Evolutionary conservation across 805 yeast genomes (phyloP).

Genomic region (Ascoidea rubescens): DNA sequence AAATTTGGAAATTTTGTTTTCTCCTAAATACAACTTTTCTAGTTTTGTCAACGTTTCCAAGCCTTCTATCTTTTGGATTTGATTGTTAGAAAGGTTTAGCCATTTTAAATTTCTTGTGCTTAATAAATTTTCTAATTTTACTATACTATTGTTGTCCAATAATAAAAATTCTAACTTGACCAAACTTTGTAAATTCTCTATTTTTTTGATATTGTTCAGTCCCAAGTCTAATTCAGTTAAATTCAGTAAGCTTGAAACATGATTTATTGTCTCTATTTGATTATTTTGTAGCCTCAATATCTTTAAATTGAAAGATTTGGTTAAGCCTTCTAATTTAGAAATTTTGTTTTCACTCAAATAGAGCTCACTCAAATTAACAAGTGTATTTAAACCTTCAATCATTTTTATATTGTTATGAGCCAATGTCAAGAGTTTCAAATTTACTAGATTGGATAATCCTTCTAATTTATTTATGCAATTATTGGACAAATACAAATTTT

Average conservation of each 20-base stretch:
- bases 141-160: no score
- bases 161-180: slow-evolving; percentile 61
- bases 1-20: slow-evolving; percentile 54
- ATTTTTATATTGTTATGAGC: background rate
- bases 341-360: no score
- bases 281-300: no score
- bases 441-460: no score
- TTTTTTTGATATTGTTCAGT: slow-evolving; percentile 51
- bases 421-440: no score
- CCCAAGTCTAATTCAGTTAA: slow-evolving; percentile 63
- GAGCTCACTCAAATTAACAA: background rate
- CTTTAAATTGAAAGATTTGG: no score
- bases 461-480: background rate
- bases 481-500: background rate
- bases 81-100: slow-evolving; percentile 68
- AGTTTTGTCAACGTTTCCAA: slow-evolving; percentile 42
- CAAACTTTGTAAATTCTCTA: slow-evolving; percentile 41
- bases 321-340: background rate
- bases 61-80: slow-evolving; percentile 58
- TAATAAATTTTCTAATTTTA: no score
- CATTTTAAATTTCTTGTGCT: no score
- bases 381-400: background rate
- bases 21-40: slow-evolving; percentile 77
- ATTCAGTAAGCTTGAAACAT: slow-evolving; percentile 42
- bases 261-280: slow-evolving; percentile 11